Evolutionary conservation across 2,329 filamentous ascomycete genomes (phyloP), one percentile per base, ranked within the genome.

Genomic region (Fusarium armeniacum): DNA sequence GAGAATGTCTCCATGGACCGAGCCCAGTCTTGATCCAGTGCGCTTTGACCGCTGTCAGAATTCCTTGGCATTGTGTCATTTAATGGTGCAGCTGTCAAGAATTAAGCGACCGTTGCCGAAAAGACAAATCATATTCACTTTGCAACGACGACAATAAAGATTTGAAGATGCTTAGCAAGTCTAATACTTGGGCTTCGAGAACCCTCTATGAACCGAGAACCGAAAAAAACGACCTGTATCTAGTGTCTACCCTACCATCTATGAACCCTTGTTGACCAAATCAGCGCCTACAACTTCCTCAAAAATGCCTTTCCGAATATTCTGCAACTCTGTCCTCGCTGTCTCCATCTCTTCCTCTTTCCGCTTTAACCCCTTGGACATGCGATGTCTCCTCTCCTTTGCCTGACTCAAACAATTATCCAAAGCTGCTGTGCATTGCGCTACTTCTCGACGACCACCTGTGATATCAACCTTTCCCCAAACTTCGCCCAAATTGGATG

Each of bases 381-480:
- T 65, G 5, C 64, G 50, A 28, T 69, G 62, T 30, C 79, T 65
- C 44, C 78, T 77, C 16, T 70, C 63, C 20, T 78, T 76, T 3
- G 80, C 79, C 26, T 73, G 74, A 5, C 74, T 49, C 5, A 80
- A 49, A 54, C 83, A 77, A 13, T 69, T 61, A 8, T 73, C 62
- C 20, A 84, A 52, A 6, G 72, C 77, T 0, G 74, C 62, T 22
- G 75, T 70, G 41, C 81, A 80, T 45, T 77, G 72, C 10, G 79
- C 68, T 4, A 82, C 76, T 62, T 83, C 78, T 28, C 55, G 56
- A 41, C 79, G 76, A 5, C 81, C 83, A 18, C 78, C 73, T 70
- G 85, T 82, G 62, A 89, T 84, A 74, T 85, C 81, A 15, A 85
- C 79, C 64, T 85, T 84, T 74, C 87, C 86, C 4, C 80, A 79